Conservation (phyloP, 805 yeast species). For the Dipodascus geniculatus region DNA sequence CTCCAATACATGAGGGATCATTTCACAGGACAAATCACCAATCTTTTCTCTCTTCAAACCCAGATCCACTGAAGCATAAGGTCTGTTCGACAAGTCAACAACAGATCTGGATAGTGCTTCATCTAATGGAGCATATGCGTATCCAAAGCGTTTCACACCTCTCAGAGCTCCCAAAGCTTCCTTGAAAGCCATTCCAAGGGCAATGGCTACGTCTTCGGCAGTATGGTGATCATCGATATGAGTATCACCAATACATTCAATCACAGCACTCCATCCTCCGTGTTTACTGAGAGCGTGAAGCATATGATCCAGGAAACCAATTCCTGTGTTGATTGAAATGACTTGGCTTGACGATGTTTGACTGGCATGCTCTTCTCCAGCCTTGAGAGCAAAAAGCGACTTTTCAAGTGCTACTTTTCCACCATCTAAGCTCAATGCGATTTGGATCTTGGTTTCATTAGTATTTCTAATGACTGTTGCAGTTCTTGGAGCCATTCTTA, state of each 20-base stretch:
- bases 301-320: slow-evolving; percentile 96
- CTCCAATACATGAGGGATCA: slow-evolving; percentile 96
- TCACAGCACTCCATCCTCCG: slow-evolving; percentile 85
- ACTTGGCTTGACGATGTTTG: slow-evolving; percentile 61
- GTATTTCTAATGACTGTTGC: slow-evolving; percentile 60
- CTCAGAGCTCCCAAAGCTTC: slow-evolving; percentile 78
- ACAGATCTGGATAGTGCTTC: slow-evolving; percentile 94
- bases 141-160: slow-evolving; percentile 89
- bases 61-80: slow-evolving; percentile 79
- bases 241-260: slow-evolving; percentile 87
- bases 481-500: slow-evolving; percentile 14
- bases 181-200: slow-evolving; percentile 81
- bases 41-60: slow-evolving; percentile 87
- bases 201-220: slow-evolving; percentile 90
- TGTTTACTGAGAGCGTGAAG: slow-evolving; percentile 94
- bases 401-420: slow-evolving; percentile 58
- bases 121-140: slow-evolving; percentile 90
- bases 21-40: slow-evolving; percentile 86
- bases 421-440: slow-evolving; percentile 75
- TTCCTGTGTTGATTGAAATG: slow-evolving; percentile 77
- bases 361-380: slow-evolving; percentile 42
- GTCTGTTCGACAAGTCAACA: slow-evolving; percentile 89
- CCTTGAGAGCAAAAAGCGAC: slow-evolving; percentile 34
- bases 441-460: slow-evolving; percentile 88
- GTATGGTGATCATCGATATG: slow-evolving; percentile 97